Evolutionary conservation across 441 rosid genomes (phyloP), one percentile per base, ranked within the genome.

Genomic region (Brassica balearica): DNA sequence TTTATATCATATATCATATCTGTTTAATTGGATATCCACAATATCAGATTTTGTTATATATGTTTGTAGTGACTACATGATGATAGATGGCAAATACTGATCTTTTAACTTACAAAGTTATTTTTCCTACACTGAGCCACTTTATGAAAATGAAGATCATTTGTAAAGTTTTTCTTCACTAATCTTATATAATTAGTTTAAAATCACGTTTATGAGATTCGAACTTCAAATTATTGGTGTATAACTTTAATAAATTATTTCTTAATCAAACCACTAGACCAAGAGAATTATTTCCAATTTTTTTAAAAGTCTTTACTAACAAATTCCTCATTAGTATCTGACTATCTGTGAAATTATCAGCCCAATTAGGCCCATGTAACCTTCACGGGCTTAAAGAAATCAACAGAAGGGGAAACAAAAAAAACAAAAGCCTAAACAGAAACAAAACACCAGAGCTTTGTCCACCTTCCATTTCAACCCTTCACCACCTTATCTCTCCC

Each of bases 381-480:
- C 4, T 53, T 34, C 9, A 20, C 23, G 38, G 61, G 38, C 72
- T 64, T 51, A 2, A 20, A 20, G 25, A 34, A 14, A 10, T 9
- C 8, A 29, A 29, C 34, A 29, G 34, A 29, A 29, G 27, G 4
- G 34, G 34, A 29, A 29, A 29, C 5, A 29, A 4, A 29, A 29
- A 29, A 0, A 29, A 29, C 34, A 29, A 4, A 29, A 29, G 34
- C 34, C 34, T 34, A 19, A n/a, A 78, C 23, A 36, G 75, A 68
- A 61, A 62, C 22, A 73, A 61, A 72, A n/a, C 77, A 67, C 3
- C 20, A 68, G 60, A 3, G 19, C 1, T 1, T 36, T 78, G 56
- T 73, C 59, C 59, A 78, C 77, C 81, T 29, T 72, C 15, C 76
- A 68, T 61, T 76, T 53, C 3, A 69, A 69, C 1, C 63, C 43